phyloP scores from a whole-genome alignment of 2,329 filamentous ascomycete species.

The Fusarium oxysporum region DNA sequence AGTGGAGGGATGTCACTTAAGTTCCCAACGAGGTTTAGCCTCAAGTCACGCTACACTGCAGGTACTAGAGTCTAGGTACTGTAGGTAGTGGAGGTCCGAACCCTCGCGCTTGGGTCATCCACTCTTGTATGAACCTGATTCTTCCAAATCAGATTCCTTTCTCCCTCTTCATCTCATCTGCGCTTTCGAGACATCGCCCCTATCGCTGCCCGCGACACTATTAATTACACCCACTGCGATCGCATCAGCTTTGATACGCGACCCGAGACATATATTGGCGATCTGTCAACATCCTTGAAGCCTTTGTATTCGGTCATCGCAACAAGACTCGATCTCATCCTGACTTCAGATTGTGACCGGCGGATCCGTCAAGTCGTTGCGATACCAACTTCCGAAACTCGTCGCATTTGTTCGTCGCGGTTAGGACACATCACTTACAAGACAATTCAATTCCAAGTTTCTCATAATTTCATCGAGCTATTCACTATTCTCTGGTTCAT shows the following conservation, averaged over 20 bases:
- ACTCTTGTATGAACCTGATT: constrained; percentile 25
- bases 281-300: constrained; percentile 35
- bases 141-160: constrained; percentile 40
- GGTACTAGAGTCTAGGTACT: constrained; percentile 33
- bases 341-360: constrained; percentile 37
- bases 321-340: constrained; percentile 29
- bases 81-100: constrained; percentile 2
- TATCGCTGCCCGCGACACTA: constrained; percentile 21
- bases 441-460: neutral
- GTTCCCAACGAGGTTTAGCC: constrained; percentile 32
- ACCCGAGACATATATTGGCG: constrained; percentile 24
- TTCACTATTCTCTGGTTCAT: constrained; percentile 2
- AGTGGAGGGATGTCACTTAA: constrained; percentile 35
- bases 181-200: constrained; percentile 32
- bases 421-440: neutral
- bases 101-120: constrained; percentile 38
- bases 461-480: neutral
- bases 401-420: constrained; percentile 11
- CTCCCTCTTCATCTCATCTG: constrained; percentile 35
- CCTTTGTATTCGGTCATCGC: constrained; percentile 30
- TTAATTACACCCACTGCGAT: constrained; percentile 22
- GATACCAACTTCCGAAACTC: constrained; percentile 6
- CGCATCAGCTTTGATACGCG: constrained; percentile 25
- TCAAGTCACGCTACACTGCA: constrained; percentile 40
- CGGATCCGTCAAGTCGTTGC: constrained; percentile 19